These are phyloP conservation scores for Nothophytophthora sp. DNA, from an alignment of 352 stramenopile genomes.

Conservation along the genomic window DNA sequence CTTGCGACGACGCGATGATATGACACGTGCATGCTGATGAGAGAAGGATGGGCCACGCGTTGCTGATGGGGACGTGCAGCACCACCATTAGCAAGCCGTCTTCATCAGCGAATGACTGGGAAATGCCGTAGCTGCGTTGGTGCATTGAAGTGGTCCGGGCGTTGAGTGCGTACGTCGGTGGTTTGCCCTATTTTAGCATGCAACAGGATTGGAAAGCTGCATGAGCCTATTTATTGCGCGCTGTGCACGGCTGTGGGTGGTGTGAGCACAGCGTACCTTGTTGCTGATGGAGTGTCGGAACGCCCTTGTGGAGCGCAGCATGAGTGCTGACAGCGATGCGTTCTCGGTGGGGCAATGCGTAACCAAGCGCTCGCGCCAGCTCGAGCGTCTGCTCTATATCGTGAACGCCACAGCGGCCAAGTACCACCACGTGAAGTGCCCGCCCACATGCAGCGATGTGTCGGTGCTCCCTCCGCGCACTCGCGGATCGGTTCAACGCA, in stretches of 20 bases:
- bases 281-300: no score
- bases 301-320: conserved; percentile 1
- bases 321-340: conserved; percentile 5
- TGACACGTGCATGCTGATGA: no score
- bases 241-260: no score
- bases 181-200: no score
- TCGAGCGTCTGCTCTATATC: conserved; percentile 31
- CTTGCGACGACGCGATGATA: no score
- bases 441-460: not conserved
- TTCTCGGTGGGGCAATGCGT: conserved; percentile 34
- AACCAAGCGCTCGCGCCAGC: conserved; percentile 27
- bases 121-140: not conserved
- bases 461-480: not conserved
- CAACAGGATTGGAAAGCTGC: not conserved
- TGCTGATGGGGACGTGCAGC: no score
- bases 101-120: not conserved
- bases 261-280: no score
- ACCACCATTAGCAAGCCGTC: no score
- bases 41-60: no score
- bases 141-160: not conserved
- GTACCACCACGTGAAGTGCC: conserved; percentile 15
- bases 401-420: conserved; percentile 25
- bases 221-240: not conserved
- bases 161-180: no score
- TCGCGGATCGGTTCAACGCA: conserved; percentile 12